Evolutionary conservation across 2,329 filamentous ascomycete species (phyloP).

Genomic region (Sporothrix phasma): DNA sequence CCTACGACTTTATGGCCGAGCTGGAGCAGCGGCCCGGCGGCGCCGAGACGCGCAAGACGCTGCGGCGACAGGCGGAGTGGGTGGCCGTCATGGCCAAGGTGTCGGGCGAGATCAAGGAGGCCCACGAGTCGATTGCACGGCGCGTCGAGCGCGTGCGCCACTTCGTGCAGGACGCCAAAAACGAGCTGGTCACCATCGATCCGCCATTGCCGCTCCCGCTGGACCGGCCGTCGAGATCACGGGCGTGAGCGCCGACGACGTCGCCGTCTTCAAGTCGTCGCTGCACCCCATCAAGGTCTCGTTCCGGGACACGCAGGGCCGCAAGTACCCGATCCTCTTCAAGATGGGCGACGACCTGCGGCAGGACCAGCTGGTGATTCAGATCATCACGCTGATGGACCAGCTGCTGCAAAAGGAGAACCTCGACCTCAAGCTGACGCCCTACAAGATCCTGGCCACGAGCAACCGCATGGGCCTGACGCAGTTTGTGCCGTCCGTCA

Average conservation of each 20-base stretch:
- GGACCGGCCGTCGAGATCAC: constrained; percentile 69
- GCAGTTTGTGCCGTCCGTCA: constrained; percentile 84
- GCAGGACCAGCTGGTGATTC: constrained; percentile 94
- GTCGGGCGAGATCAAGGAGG: constrained; percentile 76
- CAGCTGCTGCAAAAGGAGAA: constrained; percentile 92
- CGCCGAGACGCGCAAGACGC: constrained; percentile 59
- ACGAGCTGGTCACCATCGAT: constrained; percentile 74
- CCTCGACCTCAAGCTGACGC: constrained; percentile 84
- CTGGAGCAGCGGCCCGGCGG: constrained; percentile 64
- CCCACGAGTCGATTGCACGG: constrained; percentile 63
- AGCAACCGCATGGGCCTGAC: constrained; percentile 81
- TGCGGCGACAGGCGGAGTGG: constrained; percentile 82
- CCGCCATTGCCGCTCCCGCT: constrained; percentile 80
- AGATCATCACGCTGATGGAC: constrained; percentile 96
- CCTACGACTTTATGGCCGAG: constrained; percentile 91
- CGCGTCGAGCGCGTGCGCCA: constrained; percentile 81
- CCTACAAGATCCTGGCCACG: constrained; percentile 93
- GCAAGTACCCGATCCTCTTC: constrained; percentile 86
- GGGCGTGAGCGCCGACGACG: constrained; percentile 66
- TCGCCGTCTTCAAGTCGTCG: constrained; percentile 90
- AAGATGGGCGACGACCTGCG: constrained; percentile 94
- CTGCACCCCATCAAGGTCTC: constrained; percentile 83
- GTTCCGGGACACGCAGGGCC: constrained; percentile 70
- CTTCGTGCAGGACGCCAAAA: constrained; percentile 77
- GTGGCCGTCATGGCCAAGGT: constrained; percentile 80